Conservation (phyloP, 2,329 filamentous ascomycete genomes). For the Exserohilum rostratum region DNA sequence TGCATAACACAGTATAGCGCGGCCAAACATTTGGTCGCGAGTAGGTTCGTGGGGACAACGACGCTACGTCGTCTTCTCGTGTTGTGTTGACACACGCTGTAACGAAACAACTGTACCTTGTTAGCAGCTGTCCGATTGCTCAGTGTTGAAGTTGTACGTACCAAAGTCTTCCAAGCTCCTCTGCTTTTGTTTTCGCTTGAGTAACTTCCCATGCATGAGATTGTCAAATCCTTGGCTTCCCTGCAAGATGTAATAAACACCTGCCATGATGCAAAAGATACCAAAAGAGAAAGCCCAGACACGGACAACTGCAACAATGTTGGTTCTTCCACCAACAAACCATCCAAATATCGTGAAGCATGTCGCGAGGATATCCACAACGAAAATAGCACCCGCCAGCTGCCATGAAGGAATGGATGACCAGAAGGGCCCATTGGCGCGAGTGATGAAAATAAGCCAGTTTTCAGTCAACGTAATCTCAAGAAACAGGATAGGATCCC, state of each 20-base stretch:
- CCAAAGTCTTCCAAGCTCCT: slow-evolving; percentile 87
- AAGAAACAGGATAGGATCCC: slow-evolving; percentile 84
- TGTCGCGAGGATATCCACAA: slow-evolving; percentile 84
- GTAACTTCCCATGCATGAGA: slow-evolving; percentile 88
- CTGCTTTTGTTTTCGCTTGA: slow-evolving; percentile 82
- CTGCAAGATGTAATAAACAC: slow-evolving; percentile 79
- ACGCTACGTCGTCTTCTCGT: slow-evolving; percentile 80
- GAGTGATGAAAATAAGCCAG: slow-evolving; percentile 96
- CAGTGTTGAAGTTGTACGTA: slow-evolving; percentile 58
- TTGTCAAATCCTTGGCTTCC: slow-evolving; percentile 84
- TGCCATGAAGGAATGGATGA: slow-evolving; percentile 88
- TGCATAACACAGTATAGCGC: background rate
- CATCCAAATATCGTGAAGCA: slow-evolving; percentile 86
- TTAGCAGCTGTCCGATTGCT: slow-evolving; percentile 54
- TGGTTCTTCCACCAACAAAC: slow-evolving; percentile 73
- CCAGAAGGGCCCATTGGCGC: slow-evolving; percentile 92
- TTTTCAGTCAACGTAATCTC: slow-evolving; percentile 91
- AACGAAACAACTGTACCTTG: slow-evolving; percentile 74
- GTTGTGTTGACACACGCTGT: slow-evolving; percentile 88
- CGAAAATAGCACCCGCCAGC: slow-evolving; percentile 74
- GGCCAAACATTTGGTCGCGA: background rate
- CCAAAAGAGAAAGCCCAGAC: slow-evolving; percentile 92
- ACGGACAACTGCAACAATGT: slow-evolving; percentile 83
- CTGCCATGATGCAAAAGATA: slow-evolving; percentile 82
- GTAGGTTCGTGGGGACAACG: background rate